phyloP scores from a whole-genome alignment of 2,329 filamentous ascomycete genomes.

The Ascochyta fabae region DNA sequence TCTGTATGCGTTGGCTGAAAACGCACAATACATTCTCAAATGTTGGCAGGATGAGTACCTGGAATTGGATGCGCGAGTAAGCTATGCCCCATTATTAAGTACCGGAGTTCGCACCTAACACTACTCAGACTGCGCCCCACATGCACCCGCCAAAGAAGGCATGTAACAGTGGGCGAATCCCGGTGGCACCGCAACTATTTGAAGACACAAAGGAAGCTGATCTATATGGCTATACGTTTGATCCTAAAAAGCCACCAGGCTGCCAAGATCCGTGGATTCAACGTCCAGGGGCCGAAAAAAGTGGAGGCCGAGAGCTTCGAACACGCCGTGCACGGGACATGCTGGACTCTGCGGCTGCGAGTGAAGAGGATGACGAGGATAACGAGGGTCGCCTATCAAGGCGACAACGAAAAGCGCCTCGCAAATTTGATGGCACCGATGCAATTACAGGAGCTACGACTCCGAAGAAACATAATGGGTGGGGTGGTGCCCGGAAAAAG shows the following conservation, averaged over 20 bases:
- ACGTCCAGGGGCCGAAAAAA: constrained; percentile 53
- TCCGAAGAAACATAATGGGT: constrained; percentile 44
- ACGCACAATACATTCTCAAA: constrained; percentile 60
- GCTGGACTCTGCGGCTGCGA: constrained; percentile 46
- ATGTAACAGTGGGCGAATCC: constrained; percentile 55
- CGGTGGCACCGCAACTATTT: constrained; percentile 56
- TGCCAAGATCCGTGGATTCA: constrained; percentile 65
- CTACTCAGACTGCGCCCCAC: constrained; percentile 56
- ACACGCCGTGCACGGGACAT: constrained; percentile 52
- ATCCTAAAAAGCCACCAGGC: constrained; percentile 57
- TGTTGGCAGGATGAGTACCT: constrained; percentile 67
- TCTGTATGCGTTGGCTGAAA: constrained; percentile 62
- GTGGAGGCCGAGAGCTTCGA: constrained; percentile 55
- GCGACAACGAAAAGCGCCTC: constrained; percentile 45
- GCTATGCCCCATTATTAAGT: constrained; percentile 5
- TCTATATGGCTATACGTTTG: constrained; percentile 66
- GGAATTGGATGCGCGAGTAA: constrained; percentile 55
- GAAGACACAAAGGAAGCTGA: constrained; percentile 67
- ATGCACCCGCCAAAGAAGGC: constrained; percentile 59
- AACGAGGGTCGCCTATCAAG: constrained; percentile 39
- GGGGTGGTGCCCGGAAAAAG: constrained; percentile 49
- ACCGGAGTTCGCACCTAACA: constrained; percentile 3
- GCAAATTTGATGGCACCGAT: constrained; percentile 44
- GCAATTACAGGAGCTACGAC: constrained; percentile 39
- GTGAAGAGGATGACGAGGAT: constrained; percentile 49